Base-by-base conservation (phyloP, 169 alveolate species). In the Eimeria necatrix region DNA sequence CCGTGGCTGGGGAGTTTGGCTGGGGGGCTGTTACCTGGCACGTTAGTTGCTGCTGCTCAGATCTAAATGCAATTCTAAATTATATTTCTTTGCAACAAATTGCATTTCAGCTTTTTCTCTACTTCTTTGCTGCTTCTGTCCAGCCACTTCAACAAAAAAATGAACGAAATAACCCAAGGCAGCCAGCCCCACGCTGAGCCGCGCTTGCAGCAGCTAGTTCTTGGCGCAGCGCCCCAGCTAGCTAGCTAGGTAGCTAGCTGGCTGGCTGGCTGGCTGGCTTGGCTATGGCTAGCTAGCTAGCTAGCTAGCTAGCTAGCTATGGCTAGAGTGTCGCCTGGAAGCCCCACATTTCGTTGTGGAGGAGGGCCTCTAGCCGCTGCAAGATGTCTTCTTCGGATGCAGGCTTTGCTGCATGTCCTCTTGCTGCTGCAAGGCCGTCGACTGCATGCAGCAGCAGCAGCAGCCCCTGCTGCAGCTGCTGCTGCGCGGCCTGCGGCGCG, bases 391-490 rank as follows among this genome's bases (percentile, higher is more conserved):
- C 60, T 32, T 80, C 89, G 3, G 68, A 6, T 2, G 60, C 56
- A 9, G n/a, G 89, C 32, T 80, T 80, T 4, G 41, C 49, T 7
- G 71, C 56, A n/a, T 80, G 89, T 20, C 60, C 49, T 51, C 89
- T 12, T 22, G 32, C 89, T 24, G 71, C 89, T 6, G 89, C 89
- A 0, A 80, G 56, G 6, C 71, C 89, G 8, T 80, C 89, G 24
- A 80, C n/a, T 2, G 89, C 53, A 6, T 80, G 89, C 89, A 80
- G 89, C 89, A 80, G 89, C 71, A 80, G 71, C 32, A 68, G 78
- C 78, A 68, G n/a, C 12, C 78, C 78, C 9, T 68, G 89, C 89
- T 80, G 89, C 89, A 80, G 68, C 71, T 80, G 89, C 70, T 80
- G 89, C 89, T 9, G 89, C 71, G 18, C 89, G 4, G 89, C 71